These are phyloP conservation scores for Fraxinus angustifolia DNA, from an alignment of 305 asterid species.

Conservation along the genomic window DNA sequence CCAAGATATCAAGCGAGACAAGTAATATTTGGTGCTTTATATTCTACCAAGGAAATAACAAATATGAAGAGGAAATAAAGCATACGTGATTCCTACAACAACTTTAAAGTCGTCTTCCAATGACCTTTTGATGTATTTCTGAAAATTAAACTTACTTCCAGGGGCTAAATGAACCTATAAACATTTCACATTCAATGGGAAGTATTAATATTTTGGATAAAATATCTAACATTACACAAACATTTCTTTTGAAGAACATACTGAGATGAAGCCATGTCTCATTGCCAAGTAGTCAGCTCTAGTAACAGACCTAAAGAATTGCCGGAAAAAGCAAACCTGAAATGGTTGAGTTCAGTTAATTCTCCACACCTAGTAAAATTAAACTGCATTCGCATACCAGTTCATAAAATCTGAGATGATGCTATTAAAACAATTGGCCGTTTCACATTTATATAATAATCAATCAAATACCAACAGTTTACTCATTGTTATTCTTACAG, in stretches of 20 bases:
- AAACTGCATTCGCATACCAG: background rate
- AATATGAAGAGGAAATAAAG: background rate
- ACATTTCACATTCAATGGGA: background rate
- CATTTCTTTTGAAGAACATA: constrained; percentile 35
- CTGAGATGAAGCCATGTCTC: constrained; percentile 87
- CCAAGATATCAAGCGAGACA: constrained; percentile 4
- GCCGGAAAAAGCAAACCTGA: constrained; percentile 84
- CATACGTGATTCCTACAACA: constrained; percentile 71
- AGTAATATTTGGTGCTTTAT: background rate
- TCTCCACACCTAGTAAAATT: background rate
- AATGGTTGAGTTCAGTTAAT: constrained; percentile 1
- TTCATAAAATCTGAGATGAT: background rate
- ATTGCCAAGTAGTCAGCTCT: constrained; percentile 78
- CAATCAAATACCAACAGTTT: background rate
- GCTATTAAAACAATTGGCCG: background rate
- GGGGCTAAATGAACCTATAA: constrained; percentile 61
- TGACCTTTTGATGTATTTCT: constrained; percentile 74
- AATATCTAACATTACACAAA: background rate
- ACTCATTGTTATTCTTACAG: constrained; percentile 40
- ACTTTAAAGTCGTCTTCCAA: constrained; percentile 85
- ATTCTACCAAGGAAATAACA: background rate
- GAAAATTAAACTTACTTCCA: constrained; percentile 32
- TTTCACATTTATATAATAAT: background rate
- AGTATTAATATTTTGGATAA: background rate
- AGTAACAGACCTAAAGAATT: constrained; percentile 76